Conservation (phyloP, 2,329 filamentous ascomycete species). For the Colletotrichum sp. region DNA sequence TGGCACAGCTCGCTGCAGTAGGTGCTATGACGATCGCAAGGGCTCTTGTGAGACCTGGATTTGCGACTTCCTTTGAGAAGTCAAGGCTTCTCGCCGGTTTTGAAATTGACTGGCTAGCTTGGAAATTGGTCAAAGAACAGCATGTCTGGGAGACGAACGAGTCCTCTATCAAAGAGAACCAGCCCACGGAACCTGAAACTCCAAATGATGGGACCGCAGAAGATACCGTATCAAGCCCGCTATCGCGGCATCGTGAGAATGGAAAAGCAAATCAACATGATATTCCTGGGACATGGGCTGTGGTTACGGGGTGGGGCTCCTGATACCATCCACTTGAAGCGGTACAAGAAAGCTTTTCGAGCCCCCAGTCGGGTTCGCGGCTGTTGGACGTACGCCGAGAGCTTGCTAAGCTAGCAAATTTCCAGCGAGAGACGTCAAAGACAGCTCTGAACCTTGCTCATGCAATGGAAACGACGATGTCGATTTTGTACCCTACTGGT, state of each 20-base stretch:
- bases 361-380: neutral
- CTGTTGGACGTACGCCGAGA: neutral
- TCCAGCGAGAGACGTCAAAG: neutral
- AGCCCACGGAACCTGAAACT: neutral
- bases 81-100: neutral
- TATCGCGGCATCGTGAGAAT: neutral
- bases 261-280: neutral
- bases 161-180: neutral
- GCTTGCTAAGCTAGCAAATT: neutral
- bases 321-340: neutral
- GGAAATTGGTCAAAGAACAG: neutral
- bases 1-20: neutral
- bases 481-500: neutral
- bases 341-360: rapidly evolving
- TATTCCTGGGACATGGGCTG: neutral
- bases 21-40: neutral
- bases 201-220: neutral
- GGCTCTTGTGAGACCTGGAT: neutral
- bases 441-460: neutral
- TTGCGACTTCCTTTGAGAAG: neutral
- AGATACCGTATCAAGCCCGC: neutral
- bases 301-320: neutral
- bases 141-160: neutral
- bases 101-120: neutral
- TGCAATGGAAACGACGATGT: neutral